Base-by-base conservation (phyloP, 352 stramenopile species). In the Phytophthora macrochlamydospora region DNA sequence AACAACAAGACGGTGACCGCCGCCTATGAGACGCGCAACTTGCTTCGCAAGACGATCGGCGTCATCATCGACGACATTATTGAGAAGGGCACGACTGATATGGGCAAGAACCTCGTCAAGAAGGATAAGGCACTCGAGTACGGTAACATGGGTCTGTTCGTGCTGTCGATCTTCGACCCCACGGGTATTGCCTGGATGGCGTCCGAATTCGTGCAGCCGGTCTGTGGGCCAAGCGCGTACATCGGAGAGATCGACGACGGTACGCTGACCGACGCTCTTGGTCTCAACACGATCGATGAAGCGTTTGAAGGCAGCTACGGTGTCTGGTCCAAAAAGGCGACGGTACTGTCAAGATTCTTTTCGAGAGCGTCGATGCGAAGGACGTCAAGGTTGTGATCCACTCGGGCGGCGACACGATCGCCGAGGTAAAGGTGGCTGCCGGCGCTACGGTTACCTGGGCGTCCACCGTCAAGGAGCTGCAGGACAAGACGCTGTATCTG, bases 201-300 rank as follows among this genome's bases (percentile, higher is more conserved):
- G 0, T 76, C 71, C 31, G 73, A 84, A 61, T 89, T 79, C 32
- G 66, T 87, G 2, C 75, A 89, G 66, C 73, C 80, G 31, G 86
- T 86, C 32, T 89, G 80, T 69, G 75, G 77, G 2, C 80, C 80
- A 0, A 83, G 69, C 3, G 60, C 70, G 8, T 76, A 74, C 50
- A 40, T 85, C 2, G 75, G 78, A 14, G 73, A 86, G 49, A 81
- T 89, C 33, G 80, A 89, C 29, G 76, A 83, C 28, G 80, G 80
- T 2, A 58, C 49, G 4, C 49, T 80, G 8, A 67, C 78, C 30
- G 56, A 80, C 7, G 78, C 80, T 18, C 51, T 89, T 18, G 80
- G 75, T 31, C 48, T 89, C 0, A 74, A 49, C 7, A 77, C 68
- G 0, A 33, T 85, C 2, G 59, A 79, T 32, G 51, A 80, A 13